Evolutionary conservation across 345 rosid species (phyloP), one percentile per base, ranked within the genome.

Genomic region (Dipteronia sinensis): DNA sequence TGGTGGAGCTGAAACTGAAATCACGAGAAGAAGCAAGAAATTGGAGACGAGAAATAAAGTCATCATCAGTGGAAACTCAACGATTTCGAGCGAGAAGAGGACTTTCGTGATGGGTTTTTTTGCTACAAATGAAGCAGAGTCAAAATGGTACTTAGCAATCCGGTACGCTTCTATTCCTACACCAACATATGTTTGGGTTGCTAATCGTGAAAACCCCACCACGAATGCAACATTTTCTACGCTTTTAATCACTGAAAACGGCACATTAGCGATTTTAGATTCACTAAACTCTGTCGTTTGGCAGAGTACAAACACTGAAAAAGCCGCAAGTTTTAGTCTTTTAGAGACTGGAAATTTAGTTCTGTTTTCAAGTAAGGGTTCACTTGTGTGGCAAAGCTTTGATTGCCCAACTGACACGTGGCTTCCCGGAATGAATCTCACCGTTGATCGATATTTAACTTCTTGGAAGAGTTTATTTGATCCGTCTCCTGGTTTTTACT

Each of bases 401-500:
- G 86, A 90, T 77, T 65, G 56, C 53, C 90, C 91, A 10, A 80
- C 88, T 6, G 91, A 90, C 78, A 88, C 89, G 72, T 90, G 90
- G 88, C 83, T 90, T 10, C 91, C 90, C 2, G 91, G 84, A 0
- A 87, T 87, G 91, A 87, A 87, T 66, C 25, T 90, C 40, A 83
- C 86, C 9, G 65, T 47, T 27, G 72, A 47, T 19, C 58, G 38
- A 64, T 49, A 73, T 23, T 71, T 90, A 70, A 82, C 77, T 42
- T 84, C 86, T 12, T 88, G 94, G 92, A 68, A 78, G 51, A 88
- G 89, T 84, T 58, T 72, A 27, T 63, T 79, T 16, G 87, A 90
- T 70, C 90, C 87, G 31, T 79, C 88, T 0, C 80, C 85, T 0
- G 88, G 90, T 7, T 65, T 69, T 19, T 90, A 80, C 85, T 78